Evolutionary conservation across 108 stramenopile genomes (phyloP), one percentile per base, ranked within the genome.

Genomic region (Cyclotella cryptica): DNA sequence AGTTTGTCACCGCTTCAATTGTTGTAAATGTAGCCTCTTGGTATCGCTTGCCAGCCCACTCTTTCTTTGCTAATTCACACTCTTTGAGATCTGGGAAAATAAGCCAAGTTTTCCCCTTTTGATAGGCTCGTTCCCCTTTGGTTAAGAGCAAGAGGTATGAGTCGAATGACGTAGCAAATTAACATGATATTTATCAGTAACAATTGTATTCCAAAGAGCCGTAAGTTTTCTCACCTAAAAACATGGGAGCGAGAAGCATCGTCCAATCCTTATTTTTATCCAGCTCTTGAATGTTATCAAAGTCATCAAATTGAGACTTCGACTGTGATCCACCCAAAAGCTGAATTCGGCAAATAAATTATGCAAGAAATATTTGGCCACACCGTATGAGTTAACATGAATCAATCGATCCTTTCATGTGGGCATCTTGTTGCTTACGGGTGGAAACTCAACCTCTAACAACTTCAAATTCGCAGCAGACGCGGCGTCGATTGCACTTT

Each of bases 301-400:
- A 93, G 71, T 96, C 95, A 69, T 96, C 95, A 79, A 96, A 96
- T 67, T 88, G 88, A 11, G 83, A 81, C 63, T 96, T 96, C 30
- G 71, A 68, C 49, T 90, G 58, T 22, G 68, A 78, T 27, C 89
- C 93, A 4, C 90, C 92, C 22, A 93, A 59, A 27, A 96, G 68
- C 6, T 49, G 47, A 2, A 35, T 6, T 6, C 35, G 6, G 2
- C 4, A 35, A 35, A 35, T 35, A 35, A 35, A 49, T 49, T 3
- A 49, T 49, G 47, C 9, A 9, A n/a, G 15, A 17, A 49, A n/a
- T n/a, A 49, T n/a, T 49, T n/a, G n/a, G 47, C 47, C 9, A n/a
- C 9, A 49, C 47, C 15, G 3, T n/a, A 7, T n/a, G 15, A 49
- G 47, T 49, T 3, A 49, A 3, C 3, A n/a, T 17, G 2, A n/a